phyloP scores from a whole-genome alignment of 2,329 filamentous ascomycete species.

The Cercospora zeae-maydis region DNA sequence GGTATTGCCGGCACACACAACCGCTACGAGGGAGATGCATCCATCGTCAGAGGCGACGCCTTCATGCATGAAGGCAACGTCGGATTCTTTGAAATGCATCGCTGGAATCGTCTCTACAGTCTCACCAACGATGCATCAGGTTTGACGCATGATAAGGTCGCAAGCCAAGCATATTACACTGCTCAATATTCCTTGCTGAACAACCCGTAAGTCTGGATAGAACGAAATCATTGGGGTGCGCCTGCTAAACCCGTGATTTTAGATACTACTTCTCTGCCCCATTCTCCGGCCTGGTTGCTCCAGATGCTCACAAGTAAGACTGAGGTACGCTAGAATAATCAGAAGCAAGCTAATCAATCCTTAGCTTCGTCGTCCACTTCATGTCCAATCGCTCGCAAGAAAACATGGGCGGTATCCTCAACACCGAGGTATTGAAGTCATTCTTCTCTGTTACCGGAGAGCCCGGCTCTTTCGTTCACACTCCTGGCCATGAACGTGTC shows the following conservation, averaged over 20 bases:
- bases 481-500: constrained; percentile 33
- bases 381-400: constrained; percentile 27
- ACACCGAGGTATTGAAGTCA: constrained; percentile 24
- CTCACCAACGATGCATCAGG: constrained; percentile 11
- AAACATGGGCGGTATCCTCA: constrained; percentile 23
- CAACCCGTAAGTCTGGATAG: constrained; percentile 27
- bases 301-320: constrained; percentile 4
- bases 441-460: constrained; percentile 30
- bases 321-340: too few species aligned
- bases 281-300: constrained; percentile 16
- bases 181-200: constrained; percentile 22
- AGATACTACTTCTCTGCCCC: constrained; percentile 32
- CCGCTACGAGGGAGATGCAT: constrained; percentile 36
- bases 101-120: constrained; percentile 17
- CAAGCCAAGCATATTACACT: constrained; percentile 8
- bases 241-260: neutral
- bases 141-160: constrained; percentile 22
- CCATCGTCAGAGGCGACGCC: constrained; percentile 33
- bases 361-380: constrained; percentile 19
- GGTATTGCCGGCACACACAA: constrained; percentile 33
- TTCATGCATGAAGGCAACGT: constrained; percentile 25
- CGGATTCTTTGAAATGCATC: constrained; percentile 11
- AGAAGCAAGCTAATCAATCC: neutral
- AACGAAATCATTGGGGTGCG: neutral
- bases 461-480: constrained; percentile 20